Evolutionary conservation across 768 basidiomycete genomes (phyloP), one percentile per base, ranked within the genome.

Genomic region (Leucosporidium scottii): DNA sequence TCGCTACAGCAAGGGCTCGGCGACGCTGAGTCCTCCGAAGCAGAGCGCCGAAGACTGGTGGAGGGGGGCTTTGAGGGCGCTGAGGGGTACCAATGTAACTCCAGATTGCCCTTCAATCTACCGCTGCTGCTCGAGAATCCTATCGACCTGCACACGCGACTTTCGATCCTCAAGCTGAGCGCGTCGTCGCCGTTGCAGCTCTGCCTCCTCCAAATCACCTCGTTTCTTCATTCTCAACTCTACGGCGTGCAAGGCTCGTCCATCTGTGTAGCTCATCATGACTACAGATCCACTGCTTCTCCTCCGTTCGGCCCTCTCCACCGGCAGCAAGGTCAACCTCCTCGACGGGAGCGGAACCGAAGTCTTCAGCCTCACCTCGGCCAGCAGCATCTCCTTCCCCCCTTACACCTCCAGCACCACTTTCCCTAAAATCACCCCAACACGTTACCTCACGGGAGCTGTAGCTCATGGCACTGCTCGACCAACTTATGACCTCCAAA

Each of bases 371-470:
- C 44, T 79, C 80, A 13, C 74, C 80, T n/a, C 87, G 87, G 2
- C 85, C 87, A 0, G 84, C 87, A 73, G 78, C 93, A 65, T 82
- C 85, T 36, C 81, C 90, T 72, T 82, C 83, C 10, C 77, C 83
- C 47, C 75, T 48, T 50, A 56, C 39, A 30, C 61, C 59, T 49
- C 67, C 28, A 34, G 59, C 64, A 28, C 61, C n/a, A 50, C 65
- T 25, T 80, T 92, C n/a, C 84, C 85, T 47, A 93, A 93, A 78
- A 82, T 85, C 12, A 81, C 83, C 3, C 82, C 86, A 27, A 96
- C 93, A 2, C 85, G 93, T 47, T 90, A 77, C 81, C 17, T 77
- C 80, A 15, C 78, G 79, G 57, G 78, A 79, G 64, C 78, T 79
- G 18, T 44, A 36, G 34, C 34, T 36, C 34, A 80, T 74, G 18